These are phyloP conservation scores for Backusella liffmaniae DNA, from an alignment of 192 early-diverging fungal species.

Conservation along the genomic window DNA sequence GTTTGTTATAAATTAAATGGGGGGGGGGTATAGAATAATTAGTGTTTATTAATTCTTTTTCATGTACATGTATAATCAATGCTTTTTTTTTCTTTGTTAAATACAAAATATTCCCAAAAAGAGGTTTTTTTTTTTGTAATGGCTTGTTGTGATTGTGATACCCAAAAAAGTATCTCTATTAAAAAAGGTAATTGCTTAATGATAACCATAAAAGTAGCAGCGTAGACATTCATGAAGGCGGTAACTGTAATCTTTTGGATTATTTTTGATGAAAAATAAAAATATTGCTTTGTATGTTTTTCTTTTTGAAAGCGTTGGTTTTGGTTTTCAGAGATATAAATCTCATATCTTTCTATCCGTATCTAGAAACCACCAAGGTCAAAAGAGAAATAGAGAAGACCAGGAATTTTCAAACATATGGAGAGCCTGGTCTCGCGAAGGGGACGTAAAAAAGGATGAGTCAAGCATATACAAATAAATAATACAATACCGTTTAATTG, in stretches of 20 bases:
- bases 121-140: neutral
- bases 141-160: too few species aligned
- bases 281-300: slow-evolving; percentile 24
- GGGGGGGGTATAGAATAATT: neutral
- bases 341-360: too few species aligned
- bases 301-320: too few species aligned
- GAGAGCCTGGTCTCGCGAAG: neutral
- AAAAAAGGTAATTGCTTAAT: slow-evolving; percentile 8
- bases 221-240: slow-evolving; percentile 40
- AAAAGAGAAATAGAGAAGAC: too few species aligned
- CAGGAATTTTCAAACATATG: neutral
- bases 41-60: neutral
- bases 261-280: slow-evolving; percentile 44
- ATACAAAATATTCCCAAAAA: neutral
- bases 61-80: neutral
- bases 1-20: neutral
- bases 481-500: neutral
- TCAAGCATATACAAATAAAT: too few species aligned
- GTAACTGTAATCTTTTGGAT: slow-evolving; percentile 29
- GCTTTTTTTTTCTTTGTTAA: neutral
- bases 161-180: too few species aligned
- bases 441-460: neutral
- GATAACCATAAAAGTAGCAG: slow-evolving; percentile 16
- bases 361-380: too few species aligned
- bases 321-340: too few species aligned